Percentiles rank a stretch among this genome's conserved stretches.
Conservation (phyloP, 352 stramenopile genomes). For the Phytopythium sindhum region DNA sequence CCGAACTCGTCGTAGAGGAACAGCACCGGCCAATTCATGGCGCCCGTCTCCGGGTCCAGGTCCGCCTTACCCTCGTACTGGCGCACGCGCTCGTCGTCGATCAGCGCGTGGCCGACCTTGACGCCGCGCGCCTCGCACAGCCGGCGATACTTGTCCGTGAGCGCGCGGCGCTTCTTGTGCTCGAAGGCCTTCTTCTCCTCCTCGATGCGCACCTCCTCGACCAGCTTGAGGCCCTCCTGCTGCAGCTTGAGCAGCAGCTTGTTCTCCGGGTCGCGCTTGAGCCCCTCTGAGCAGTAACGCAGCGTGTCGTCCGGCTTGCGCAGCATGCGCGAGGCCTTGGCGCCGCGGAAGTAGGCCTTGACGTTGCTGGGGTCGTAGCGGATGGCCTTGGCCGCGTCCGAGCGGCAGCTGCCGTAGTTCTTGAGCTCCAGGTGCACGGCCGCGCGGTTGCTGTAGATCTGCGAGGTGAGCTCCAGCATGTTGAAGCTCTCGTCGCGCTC, state of each 20-base stretch:
- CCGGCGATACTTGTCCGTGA: constrained; percentile 77
- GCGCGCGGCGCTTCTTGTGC: constrained; percentile 59
- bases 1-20: constrained; percentile 86
- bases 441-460: constrained; percentile 80
- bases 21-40: constrained; percentile 78
- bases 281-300: constrained; percentile 73
- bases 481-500: constrained; percentile 60
- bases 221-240: constrained; percentile 48
- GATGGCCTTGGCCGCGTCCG: constrained; percentile 71
- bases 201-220: constrained; percentile 63
- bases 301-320: constrained; percentile 76
- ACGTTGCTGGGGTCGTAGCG: constrained; percentile 66
- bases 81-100: constrained; percentile 76
- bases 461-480: constrained; percentile 66
- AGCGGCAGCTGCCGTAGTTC: constrained; percentile 84
- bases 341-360: constrained; percentile 84
- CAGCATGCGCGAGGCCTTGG: constrained; percentile 79
- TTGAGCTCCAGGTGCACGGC: constrained; percentile 80
- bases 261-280: constrained; percentile 73
- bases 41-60: constrained; percentile 51
- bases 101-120: constrained; percentile 65
- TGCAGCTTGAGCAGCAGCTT: constrained; percentile 74
- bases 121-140: constrained; percentile 61
- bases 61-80: constrained; percentile 84
- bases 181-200: constrained; percentile 62